These are phyloP conservation scores for Penicillium griseofulvum DNA, from an alignment of 2,329 filamentous ascomycete species.

Conservation along the genomic window DNA sequence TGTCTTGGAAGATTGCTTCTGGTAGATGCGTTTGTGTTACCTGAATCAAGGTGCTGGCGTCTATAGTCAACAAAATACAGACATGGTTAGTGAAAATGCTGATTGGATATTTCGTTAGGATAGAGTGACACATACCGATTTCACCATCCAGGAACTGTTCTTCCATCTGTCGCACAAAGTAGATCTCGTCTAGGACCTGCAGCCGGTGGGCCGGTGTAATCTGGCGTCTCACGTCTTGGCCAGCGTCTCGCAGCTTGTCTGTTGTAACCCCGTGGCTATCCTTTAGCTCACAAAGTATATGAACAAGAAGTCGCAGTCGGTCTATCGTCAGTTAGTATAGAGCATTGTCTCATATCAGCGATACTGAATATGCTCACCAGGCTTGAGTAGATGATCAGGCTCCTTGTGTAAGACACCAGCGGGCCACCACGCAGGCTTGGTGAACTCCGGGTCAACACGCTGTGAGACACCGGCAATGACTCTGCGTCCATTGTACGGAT, in stretches of 20 bases:
- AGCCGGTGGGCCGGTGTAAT: conserved; percentile 30
- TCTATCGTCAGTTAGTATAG: conserved; percentile 18
- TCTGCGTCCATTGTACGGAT: conserved; percentile 48
- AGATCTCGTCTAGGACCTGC: conserved; percentile 36
- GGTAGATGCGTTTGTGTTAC: conserved; percentile 21
- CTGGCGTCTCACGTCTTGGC: conserved; percentile 34
- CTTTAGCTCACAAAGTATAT: conserved; percentile 36
- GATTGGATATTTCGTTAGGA: background rate
- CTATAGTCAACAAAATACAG: background rate
- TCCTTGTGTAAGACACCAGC: conserved; percentile 32
- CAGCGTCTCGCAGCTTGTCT: conserved; percentile 34
- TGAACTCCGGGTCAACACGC: conserved; percentile 33
- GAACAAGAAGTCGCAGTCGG: conserved; percentile 31
- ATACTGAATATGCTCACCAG: conserved; percentile 19
- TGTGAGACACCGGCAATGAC: conserved; percentile 31
- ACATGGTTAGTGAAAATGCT: background rate
- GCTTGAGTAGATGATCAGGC: conserved; percentile 35
- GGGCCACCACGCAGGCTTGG: conserved; percentile 38
- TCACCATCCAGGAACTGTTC: conserved; percentile 31
- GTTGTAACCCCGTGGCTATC: conserved; percentile 34
- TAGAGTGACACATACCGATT: conserved; percentile 22
- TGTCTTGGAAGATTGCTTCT: conserved; percentile 13
- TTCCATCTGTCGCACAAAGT: conserved; percentile 34
- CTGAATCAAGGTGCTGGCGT: conserved; percentile 20
- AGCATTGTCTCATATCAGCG: background rate